phyloP scores from a whole-genome alignment of 495 filamentous ascomycete species.

The Bathelium albidoporum region DNA sequence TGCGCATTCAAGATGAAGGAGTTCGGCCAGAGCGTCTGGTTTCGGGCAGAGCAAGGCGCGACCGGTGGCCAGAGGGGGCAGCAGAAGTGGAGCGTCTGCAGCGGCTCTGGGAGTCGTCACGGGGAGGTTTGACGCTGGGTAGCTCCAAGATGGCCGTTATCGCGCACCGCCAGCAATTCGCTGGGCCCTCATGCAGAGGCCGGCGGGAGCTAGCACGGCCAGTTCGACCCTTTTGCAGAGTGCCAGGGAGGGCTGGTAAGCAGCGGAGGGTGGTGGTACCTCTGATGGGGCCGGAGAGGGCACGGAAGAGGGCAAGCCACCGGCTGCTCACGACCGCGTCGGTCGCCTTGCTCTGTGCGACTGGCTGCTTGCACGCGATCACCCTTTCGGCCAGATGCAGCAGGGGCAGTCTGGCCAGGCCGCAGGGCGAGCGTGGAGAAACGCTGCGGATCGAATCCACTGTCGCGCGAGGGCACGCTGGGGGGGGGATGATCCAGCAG shows the following conservation, averaged over 20 bases:
- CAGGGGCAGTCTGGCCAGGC: not conserved
- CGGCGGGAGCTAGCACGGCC: not conserved
- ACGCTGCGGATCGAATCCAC: not conserved
- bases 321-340: not conserved
- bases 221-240: not conserved
- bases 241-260: not conserved
- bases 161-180: not conserved
- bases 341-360: not conserved
- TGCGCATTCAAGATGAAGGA: slow-evolving; percentile 3
- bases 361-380: not conserved
- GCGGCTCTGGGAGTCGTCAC: not conserved
- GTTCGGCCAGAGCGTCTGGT: not conserved
- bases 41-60: not conserved
- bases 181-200: not conserved
- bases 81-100: not conserved
- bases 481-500: not conserved
- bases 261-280: slow-evolving; percentile 3
- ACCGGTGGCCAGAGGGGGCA: not conserved
- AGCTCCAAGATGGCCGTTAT: not conserved
- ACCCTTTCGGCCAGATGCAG: not conserved
- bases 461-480: not conserved
- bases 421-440: not conserved
- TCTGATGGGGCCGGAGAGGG: not conserved
- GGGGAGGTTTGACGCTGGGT: not conserved
- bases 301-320: not conserved